These are phyloP conservation scores for Salvia rosmarinus DNA, from an alignment of 257 asterid genomes.

Conservation along the genomic window DNA sequence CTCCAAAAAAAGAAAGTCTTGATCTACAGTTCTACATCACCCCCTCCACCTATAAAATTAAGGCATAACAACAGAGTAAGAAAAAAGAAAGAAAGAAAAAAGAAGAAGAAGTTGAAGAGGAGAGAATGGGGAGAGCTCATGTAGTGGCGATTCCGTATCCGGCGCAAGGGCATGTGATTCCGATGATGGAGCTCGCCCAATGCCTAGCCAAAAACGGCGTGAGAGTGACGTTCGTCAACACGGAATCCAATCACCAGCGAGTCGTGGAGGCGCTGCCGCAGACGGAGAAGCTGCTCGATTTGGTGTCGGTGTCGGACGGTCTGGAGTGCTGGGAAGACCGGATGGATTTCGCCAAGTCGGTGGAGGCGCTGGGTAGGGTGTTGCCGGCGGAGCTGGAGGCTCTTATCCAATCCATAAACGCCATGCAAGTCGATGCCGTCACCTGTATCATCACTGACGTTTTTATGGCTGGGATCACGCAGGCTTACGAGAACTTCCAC, in stretches of 20 bases:
- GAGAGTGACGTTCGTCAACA: constrained; percentile 56
- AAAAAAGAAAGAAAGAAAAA: neutral
- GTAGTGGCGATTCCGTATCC: constrained; percentile 62
- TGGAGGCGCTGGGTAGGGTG: constrained; percentile 30
- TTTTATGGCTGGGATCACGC: constrained; percentile 46
- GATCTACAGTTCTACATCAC: no score
- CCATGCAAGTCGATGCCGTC: constrained; percentile 30
- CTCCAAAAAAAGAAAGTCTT: no score
- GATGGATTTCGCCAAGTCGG: constrained; percentile 46
- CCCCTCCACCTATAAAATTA: neutral
- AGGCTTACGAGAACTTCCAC: constrained; percentile 45
- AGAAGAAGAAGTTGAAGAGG: no score
- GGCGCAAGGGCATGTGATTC: constrained; percentile 83
- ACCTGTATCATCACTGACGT: constrained; percentile 53
- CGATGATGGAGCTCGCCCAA: constrained; percentile 59
- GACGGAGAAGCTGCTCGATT: constrained; percentile 28
- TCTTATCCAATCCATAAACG: constrained; percentile 42
- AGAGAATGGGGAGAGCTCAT: constrained; percentile 53
- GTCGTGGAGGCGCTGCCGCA: constrained; percentile 40
- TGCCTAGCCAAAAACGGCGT: constrained; percentile 45
- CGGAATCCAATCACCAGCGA: constrained; percentile 55
- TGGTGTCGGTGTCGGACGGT: constrained; percentile 69
- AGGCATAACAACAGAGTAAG: neutral
- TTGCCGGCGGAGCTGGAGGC: constrained; percentile 53
- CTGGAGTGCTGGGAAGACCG: constrained; percentile 57